Evolutionary conservation across 2,329 filamentous ascomycete species (phyloP).

Genomic region (Cladosporium sp.): DNA sequence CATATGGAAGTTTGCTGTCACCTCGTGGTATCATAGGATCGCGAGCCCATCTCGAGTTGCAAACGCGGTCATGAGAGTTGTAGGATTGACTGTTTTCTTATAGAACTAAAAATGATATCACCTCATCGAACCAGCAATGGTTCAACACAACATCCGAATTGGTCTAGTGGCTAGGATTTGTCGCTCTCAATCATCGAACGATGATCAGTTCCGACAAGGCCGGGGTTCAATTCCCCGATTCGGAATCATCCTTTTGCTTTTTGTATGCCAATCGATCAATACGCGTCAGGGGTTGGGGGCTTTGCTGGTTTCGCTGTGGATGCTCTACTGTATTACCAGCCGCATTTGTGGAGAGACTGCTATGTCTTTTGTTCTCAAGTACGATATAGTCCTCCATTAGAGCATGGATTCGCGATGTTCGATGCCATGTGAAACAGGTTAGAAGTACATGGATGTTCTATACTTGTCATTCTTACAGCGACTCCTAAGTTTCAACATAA

Average conservation of each 20-base stretch:
- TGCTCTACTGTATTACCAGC: background rate
- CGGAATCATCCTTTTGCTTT: background rate
- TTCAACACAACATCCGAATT: slow-evolving; percentile 4
- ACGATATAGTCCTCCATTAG: background rate
- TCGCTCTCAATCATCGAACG: slow-evolving; percentile 12
- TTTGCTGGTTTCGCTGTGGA: background rate
- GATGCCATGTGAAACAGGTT: background rate
- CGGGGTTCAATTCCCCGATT: slow-evolving; percentile 15
- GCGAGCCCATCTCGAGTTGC: too few relatives aligned
- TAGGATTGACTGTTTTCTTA: too few relatives aligned
- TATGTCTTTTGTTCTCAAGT: background rate
- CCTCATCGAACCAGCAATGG: background rate
- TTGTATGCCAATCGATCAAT: background rate
- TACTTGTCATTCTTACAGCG: background rate
- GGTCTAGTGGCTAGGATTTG: slow-evolving; percentile 15
- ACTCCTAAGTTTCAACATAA: background rate
- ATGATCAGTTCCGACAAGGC: slow-evolving; percentile 12
- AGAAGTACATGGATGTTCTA: background rate
- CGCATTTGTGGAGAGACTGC: background rate
- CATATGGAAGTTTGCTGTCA: too few relatives aligned
- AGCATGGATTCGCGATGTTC: background rate
- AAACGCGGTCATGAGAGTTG: too few relatives aligned
- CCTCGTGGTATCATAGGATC: too few relatives aligned
- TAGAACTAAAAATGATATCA: too few relatives aligned
- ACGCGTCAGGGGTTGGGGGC: background rate